Evolutionary conservation across 108 stramenopile species (phyloP).

Genomic region (Stephanodiscus minutulus): DNA sequence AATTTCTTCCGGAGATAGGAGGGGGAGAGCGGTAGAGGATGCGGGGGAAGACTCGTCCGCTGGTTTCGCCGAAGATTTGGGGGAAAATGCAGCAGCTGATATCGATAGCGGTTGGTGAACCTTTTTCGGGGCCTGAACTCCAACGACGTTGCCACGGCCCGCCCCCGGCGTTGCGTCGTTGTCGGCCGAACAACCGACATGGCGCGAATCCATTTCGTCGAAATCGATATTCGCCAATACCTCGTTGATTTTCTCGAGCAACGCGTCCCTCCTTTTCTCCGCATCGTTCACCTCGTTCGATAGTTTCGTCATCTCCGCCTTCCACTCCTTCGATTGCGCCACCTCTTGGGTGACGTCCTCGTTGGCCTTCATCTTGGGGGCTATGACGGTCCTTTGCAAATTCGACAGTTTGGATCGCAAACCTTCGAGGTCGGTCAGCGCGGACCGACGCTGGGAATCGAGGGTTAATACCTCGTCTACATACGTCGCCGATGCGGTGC

Average conservation of each 20-base stretch:
- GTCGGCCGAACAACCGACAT: background rate
- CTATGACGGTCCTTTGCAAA: conserved; percentile 84
- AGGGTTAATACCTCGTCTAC: conserved; percentile 90
- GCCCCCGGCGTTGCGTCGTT: background rate
- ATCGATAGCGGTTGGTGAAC: background rate
- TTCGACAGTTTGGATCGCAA: conserved; percentile 83
- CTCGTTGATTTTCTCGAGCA: conserved; percentile 20
- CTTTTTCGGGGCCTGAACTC: background rate
- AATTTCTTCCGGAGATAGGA: conserved; percentile 42
- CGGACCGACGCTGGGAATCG: conserved; percentile 83
- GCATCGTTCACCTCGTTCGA: conserved; percentile 26
- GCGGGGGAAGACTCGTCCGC: background rate
- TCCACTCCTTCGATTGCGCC: conserved; percentile 37
- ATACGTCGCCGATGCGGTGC: conserved; percentile 56
- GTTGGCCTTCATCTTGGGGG: conserved; percentile 60
- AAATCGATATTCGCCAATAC: conserved; percentile 9
- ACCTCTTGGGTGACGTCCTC: conserved; percentile 29
- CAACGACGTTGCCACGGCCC: background rate
- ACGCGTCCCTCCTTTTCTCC: conserved; percentile 23
- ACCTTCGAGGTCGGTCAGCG: conserved; percentile 68
- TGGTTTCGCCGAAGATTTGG: background rate
- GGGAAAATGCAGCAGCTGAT: background rate
- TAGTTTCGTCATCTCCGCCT: conserved; percentile 27
- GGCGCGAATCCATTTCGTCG: background rate
- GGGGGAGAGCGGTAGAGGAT: conserved; percentile 21